phyloP scores from a whole-genome alignment of 2,329 filamentous ascomycete genomes.

The Fusarium pininemorale region DNA sequence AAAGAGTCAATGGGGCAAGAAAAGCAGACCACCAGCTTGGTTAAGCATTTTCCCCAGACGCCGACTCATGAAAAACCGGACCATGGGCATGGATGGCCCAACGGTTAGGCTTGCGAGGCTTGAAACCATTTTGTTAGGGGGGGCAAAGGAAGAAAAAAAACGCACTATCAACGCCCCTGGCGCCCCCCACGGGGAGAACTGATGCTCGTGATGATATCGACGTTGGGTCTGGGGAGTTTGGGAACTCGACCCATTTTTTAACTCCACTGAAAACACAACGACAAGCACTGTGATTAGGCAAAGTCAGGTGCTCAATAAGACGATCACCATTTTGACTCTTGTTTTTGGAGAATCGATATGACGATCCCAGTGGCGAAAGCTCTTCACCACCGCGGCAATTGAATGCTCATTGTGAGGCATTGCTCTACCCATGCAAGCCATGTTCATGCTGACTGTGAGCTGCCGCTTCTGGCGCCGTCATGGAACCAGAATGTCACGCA shows the following conservation, averaged over 20 bases:
- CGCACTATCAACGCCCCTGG: slow-evolving; percentile 8
- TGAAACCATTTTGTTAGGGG: slow-evolving; percentile 3
- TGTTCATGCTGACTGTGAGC: slow-evolving; percentile 14
- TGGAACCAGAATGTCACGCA: slow-evolving; percentile 12
- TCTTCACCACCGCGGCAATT: slow-evolving; percentile 9
- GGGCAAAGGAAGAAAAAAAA: neutral
- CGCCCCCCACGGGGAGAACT: slow-evolving; percentile 25
- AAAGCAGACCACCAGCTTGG: neutral
- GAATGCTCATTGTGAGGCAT: neutral
- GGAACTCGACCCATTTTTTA: neutral
- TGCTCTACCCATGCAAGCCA: no score
- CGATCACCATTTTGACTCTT: slow-evolving; percentile 2
- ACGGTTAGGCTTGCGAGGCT: slow-evolving; percentile 5
- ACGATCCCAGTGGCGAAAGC: slow-evolving; percentile 14
- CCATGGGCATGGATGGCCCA: neutral
- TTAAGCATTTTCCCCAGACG: slow-evolving; percentile 14
- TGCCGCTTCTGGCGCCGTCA: slow-evolving; percentile 9
- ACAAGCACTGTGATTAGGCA: neutral
- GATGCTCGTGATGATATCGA: slow-evolving; percentile 9
- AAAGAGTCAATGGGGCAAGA: slow-evolving; percentile 9
- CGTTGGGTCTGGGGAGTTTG: slow-evolving; percentile 10
- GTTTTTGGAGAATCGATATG: neutral
- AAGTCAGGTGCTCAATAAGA: slow-evolving; percentile 5
- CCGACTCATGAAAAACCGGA: slow-evolving; percentile 4
- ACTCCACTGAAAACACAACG: slow-evolving; percentile 6